These are phyloP conservation scores for Antarctomyces pellizariae DNA, from an alignment of 495 filamentous ascomycete genomes.

Conservation along the genomic window DNA sequence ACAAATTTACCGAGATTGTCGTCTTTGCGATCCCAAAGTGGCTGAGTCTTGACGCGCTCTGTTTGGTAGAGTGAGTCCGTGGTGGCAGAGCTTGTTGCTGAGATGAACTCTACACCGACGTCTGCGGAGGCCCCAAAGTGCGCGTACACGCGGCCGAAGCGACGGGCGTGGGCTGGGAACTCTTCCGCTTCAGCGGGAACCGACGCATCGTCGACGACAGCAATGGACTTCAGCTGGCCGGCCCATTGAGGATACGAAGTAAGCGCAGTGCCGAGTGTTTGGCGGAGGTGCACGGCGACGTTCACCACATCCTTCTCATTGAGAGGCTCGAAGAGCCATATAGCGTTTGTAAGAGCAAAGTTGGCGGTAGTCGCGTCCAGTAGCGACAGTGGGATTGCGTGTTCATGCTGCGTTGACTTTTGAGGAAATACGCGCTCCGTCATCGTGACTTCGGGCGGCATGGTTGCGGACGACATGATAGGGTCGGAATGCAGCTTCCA, in stretches of 20 bases:
- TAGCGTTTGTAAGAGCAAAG: slow-evolving; percentile 15
- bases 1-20: no score
- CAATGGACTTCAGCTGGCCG: no score
- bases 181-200: no score
- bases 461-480: no score
- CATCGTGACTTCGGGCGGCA: no score
- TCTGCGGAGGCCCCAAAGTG: slow-evolving; percentile 15
- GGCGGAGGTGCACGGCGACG: slow-evolving; percentile 12
- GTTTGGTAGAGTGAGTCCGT: slow-evolving; percentile 1
- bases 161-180: slow-evolving; percentile 9
- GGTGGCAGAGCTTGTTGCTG: slow-evolving; percentile 9
- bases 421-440: no score
- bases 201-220: no score
- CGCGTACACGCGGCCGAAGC: slow-evolving; percentile 15
- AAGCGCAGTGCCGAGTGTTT: slow-evolving; percentile 15
- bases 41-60: slow-evolving; percentile 7
- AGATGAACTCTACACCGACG: slow-evolving; percentile 16
- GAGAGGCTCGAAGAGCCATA: slow-evolving; percentile 17
- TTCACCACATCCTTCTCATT: slow-evolving; percentile 5
- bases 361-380: slow-evolving; percentile 14
- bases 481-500: no score
- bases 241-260: slow-evolving; percentile 16
- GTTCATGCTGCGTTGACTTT: no score
- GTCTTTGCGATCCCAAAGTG: slow-evolving; percentile 3
- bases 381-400: slow-evolving; percentile 14